Evolutionary conservation across 768 basidiomycete genomes (phyloP), one percentile per base, ranked within the genome.

Genomic region (Kockovaella imperatae): DNA sequence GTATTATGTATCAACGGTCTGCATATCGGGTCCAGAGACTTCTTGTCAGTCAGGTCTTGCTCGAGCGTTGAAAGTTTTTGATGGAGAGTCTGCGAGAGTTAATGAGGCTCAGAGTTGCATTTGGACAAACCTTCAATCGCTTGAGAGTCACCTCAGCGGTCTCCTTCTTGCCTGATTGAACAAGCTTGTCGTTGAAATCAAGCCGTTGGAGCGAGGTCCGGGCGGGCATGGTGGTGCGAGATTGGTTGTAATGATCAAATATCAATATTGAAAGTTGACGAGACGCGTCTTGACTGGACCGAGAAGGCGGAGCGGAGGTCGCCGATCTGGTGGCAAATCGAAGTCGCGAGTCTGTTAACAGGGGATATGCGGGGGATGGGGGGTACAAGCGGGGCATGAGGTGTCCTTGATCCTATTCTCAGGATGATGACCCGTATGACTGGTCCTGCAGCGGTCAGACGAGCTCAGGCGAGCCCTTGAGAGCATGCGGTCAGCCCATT

Each of bases 11-110:
- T 79, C 64, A 97, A 81, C 60, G 95, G 88, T 42, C 83, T 80
- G 51, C 83, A 80, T 21, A 82, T 82, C 25, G 74, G 67, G 48
- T 75, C 72, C 46, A 99, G 80, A 0, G 89, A 87, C 43, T 67
- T 60, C 28, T 79, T 76, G 69, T 95, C 89, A 64, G 87, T 80
- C 35, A 74, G 73, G 60, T 95, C 91, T 72, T 96, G 93, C 64
- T 95, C 91, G 54, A 93, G 76, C 10, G 78, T 79, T 5, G 83
- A 81, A 35, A 99, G 69, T 51, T 75, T 73, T 10, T 59, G 51
- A 54, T 77, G 74, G 3, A 76, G 53, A 3, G 62, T 59, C 72
- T 74, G 52, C 10, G 36, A 28, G 10, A 32, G 28, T 31, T 25
- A 2, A n/a, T 20, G 11, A 21, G 30, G 5, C 32, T 24, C 11